These are phyloP conservation scores for Kodamaea arcana DNA, from an alignment of 1,139 yeast genomes.

Conservation along the genomic window DNA sequence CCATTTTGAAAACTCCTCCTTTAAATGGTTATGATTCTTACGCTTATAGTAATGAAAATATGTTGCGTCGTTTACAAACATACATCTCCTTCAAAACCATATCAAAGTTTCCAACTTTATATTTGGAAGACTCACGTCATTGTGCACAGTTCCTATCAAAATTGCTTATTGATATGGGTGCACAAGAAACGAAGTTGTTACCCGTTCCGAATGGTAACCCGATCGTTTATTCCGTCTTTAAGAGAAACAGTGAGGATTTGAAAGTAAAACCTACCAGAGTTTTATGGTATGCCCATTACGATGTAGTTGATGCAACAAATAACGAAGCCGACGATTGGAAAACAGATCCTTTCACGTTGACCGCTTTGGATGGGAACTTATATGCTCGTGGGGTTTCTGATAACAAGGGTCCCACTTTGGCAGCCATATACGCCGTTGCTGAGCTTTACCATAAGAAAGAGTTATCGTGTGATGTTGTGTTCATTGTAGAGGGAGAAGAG, in stretches of 20 bases:
- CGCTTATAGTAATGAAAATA: slow-evolving; percentile 49
- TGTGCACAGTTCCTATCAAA: slow-evolving; percentile 77
- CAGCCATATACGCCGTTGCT: slow-evolving; percentile 85
- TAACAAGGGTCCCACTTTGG: slow-evolving; percentile 91
- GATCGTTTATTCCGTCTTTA: slow-evolving; percentile 71
- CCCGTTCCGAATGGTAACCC: slow-evolving; percentile 81
- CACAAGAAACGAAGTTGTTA: slow-evolving; percentile 57
- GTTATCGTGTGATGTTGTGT: slow-evolving; percentile 70
- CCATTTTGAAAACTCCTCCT: not conserved
- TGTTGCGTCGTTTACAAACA: slow-evolving; percentile 58
- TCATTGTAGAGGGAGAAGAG: slow-evolving; percentile 91
- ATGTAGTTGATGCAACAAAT: slow-evolving; percentile 64
- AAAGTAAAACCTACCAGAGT: slow-evolving; percentile 34
- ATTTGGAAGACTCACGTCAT: slow-evolving; percentile 74
- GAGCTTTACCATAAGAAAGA: slow-evolving; percentile 52
- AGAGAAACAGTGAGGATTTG: slow-evolving; percentile 27
- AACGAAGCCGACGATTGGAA: slow-evolving; percentile 58
- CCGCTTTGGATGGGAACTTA: slow-evolving; percentile 78
- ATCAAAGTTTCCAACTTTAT: slow-evolving; percentile 62
- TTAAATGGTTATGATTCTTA: not conserved
- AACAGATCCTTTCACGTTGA: slow-evolving; percentile 71
- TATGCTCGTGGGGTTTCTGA: slow-evolving; percentile 94
- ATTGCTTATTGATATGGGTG: slow-evolving; percentile 68
- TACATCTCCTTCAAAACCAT: slow-evolving; percentile 73
- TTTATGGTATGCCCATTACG: slow-evolving; percentile 94